Percentiles rank a stretch among this genome's conserved stretches.
Evolutionary conservation across 441 rosid genomes (phyloP).

Genomic region (Gossypium laxum): DNA sequence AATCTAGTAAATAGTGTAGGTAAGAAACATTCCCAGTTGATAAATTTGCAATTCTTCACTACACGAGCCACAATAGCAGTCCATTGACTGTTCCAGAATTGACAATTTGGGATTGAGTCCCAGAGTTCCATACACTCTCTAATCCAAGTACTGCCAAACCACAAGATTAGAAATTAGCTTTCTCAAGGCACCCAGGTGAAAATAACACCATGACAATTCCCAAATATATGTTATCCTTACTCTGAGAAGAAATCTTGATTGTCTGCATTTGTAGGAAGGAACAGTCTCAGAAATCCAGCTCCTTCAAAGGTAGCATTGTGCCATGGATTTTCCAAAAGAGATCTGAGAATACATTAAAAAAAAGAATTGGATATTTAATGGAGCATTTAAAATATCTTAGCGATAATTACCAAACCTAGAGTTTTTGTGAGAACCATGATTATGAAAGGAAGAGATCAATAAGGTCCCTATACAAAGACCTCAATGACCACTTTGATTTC

Average conservation of each 20-base stretch:
- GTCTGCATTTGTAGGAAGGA: constrained; percentile 82
- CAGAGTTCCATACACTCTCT: constrained; percentile 58
- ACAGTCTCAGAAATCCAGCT: constrained; percentile 85
- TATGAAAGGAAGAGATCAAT: background rate
- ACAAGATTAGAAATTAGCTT: constrained; percentile 21
- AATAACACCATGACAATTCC: constrained; percentile 20
- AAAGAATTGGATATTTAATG: background rate
- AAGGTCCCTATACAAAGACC: background rate
- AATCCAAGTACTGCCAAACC: constrained; percentile 69
- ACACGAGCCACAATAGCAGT: constrained; percentile 78
- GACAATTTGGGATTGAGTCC: constrained; percentile 95
- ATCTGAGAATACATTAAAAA: constrained; percentile 34
- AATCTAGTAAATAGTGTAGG: constrained; percentile 70
- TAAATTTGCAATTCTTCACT: constrained; percentile 63
- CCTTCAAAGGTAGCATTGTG: constrained; percentile 96
- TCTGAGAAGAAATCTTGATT: constrained; percentile 79
- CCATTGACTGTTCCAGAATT: constrained; percentile 99
- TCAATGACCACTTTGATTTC: background rate
- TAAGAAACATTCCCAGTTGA: constrained; percentile 75
- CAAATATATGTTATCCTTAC: constrained; percentile 40
- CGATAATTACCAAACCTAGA: background rate
- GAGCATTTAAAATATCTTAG: background rate
- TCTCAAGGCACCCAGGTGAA: constrained; percentile 10
- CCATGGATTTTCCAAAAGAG: constrained; percentile 93
- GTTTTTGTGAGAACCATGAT: background rate